A percentile compares a stretch with the other conserved stretches of the same genome.
phyloP scores from a whole-genome alignment of 805 yeast species.

The Saccharomycopsis babjevae region DNA sequence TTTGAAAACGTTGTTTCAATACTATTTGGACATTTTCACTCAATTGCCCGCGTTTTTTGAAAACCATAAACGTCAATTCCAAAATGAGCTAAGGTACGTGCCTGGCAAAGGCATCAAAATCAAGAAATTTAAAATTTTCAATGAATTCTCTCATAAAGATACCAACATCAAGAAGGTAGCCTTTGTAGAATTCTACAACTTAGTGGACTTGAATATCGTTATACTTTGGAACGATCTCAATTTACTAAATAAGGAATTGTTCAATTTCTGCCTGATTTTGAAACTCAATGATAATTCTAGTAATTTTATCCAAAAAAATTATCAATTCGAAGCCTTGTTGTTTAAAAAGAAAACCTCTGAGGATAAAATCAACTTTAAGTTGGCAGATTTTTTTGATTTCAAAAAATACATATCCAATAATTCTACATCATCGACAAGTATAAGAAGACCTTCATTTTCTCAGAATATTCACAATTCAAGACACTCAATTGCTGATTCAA shows the following conservation, averaged over 20 bases:
- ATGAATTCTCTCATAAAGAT: slow-evolving; percentile 28
- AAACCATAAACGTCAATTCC: slow-evolving; percentile 34
- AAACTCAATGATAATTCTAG: background rate
- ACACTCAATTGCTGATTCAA: background rate
- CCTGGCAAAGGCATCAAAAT: slow-evolving; percentile 40
- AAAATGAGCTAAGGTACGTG: slow-evolving; percentile 10
- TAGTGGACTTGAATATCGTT: slow-evolving; percentile 32
- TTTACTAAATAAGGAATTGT: background rate
- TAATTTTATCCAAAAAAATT: background rate
- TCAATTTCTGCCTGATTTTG: background rate
- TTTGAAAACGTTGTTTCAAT: slow-evolving; percentile 13
- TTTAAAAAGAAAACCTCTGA: background rate
- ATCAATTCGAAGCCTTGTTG: background rate
- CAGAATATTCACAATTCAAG: background rate
- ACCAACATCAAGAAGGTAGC: slow-evolving; percentile 39
- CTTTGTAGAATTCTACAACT: slow-evolving; percentile 46
- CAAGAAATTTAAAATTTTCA: slow-evolving; percentile 50
- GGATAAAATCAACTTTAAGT: slow-evolving; percentile 1
- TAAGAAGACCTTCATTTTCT: background rate
- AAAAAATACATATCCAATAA: slow-evolving; percentile 1
- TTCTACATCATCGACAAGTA: background rate
- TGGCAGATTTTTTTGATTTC: slow-evolving; percentile 14
- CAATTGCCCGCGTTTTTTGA: slow-evolving; percentile 34
- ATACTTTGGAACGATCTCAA: slow-evolving; percentile 14
- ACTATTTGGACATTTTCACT: slow-evolving; percentile 17